These are phyloP conservation scores for Stylosanthes scabra DNA, from an alignment of 331 rosid genomes.

Conservation along the genomic window DNA sequence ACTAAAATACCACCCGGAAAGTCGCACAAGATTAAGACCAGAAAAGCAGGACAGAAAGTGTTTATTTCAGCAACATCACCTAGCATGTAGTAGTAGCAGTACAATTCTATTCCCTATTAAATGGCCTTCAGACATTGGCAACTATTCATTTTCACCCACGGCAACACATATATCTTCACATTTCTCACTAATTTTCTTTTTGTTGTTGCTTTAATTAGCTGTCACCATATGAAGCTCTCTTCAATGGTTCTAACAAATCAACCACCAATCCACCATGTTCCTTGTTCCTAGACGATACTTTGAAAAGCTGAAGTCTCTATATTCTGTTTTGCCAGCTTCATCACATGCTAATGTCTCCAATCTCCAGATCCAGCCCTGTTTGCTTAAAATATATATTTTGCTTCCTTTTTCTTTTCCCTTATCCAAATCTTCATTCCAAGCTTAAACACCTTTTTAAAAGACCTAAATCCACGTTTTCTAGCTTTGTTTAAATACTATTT, in stretches of 20 bases:
- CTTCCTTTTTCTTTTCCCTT: conserved; percentile 40
- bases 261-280: conserved; percentile 69
- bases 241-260: conserved; percentile 51
- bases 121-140: background rate
- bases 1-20: background rate
- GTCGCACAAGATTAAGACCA: conserved; percentile 1
- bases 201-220: conserved; percentile 32
- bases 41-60: background rate
- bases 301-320: conserved; percentile 38
- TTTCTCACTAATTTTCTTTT: background rate
- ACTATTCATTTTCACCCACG: conserved; percentile 28
- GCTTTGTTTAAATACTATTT: conserved; percentile 25
- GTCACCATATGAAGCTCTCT: conserved; percentile 44
- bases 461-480: conserved; percentile 34
- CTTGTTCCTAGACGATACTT: conserved; percentile 39
- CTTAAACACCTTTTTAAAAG: conserved; percentile 25
- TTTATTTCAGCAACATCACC: conserved; percentile 22
- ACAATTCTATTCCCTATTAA: conserved; percentile 23
- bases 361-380: conserved; percentile 71
- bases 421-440: conserved; percentile 45
- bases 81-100: background rate
- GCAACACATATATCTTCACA: background rate
- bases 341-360: conserved; percentile 84
- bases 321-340: conserved; percentile 53
- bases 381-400: conserved; percentile 54